phyloP scores from a whole-genome alignment of 257 asterid genomes.

The Solanum habrochaites region DNA sequence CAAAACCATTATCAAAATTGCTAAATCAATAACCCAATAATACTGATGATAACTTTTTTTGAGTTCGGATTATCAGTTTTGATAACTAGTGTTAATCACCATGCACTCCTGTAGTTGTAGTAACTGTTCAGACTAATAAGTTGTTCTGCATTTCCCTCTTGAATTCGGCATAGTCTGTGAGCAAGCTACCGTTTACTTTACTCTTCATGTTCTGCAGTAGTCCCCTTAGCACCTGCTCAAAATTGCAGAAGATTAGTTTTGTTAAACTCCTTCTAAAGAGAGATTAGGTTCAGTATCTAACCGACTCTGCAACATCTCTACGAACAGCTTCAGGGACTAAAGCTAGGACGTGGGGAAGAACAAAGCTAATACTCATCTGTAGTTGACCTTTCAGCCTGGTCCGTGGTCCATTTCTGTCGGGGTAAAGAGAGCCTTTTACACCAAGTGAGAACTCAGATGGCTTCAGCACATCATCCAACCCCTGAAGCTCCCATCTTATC shows the following conservation, averaged over 20 bases:
- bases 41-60: too few relatives aligned
- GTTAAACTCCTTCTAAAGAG: background rate
- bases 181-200: constrained; percentile 76
- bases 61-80: too few relatives aligned
- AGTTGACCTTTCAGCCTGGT: constrained; percentile 67
- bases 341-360: constrained; percentile 66
- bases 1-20: too few relatives aligned
- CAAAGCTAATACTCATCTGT: constrained; percentile 71
- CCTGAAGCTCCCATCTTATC: constrained; percentile 92
- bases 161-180: constrained; percentile 59
- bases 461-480: constrained; percentile 68
- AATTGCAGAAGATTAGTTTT: background rate
- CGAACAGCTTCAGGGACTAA: constrained; percentile 76
- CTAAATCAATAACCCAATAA: too few relatives aligned
- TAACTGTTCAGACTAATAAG: constrained; percentile 19
- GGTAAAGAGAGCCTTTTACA: constrained; percentile 72
- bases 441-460: constrained; percentile 71
- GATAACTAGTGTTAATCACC: background rate
- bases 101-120: background rate
- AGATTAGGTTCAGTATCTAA: constrained; percentile 16
- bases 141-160: constrained; percentile 57
- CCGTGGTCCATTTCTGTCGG: constrained; percentile 53
- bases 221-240: constrained; percentile 51
- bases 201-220: constrained; percentile 77
- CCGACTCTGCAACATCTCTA: constrained; percentile 78